Percentiles rank a stretch among this genome's conserved stretches.
Conservation (phyloP, 805 yeast genomes). For the Candida loeiensis region DNA sequence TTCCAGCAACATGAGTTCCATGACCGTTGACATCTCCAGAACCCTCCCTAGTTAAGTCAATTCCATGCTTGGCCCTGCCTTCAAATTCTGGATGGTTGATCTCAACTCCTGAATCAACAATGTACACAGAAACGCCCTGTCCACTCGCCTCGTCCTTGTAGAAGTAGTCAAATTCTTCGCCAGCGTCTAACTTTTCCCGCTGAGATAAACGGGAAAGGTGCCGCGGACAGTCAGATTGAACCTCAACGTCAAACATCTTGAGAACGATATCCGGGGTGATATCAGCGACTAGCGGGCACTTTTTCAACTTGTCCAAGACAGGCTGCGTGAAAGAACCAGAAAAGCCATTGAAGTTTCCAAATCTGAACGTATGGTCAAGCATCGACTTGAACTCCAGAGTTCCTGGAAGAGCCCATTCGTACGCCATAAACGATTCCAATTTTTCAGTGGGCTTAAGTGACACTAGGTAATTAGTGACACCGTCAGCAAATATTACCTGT, state of each 20-base stretch:
- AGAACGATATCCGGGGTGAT: slow-evolving; percentile 65
- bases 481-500: background rate
- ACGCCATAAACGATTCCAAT: slow-evolving; percentile 44
- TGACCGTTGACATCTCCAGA: slow-evolving; percentile 78
- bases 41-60: slow-evolving; percentile 59
- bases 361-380: slow-evolving; percentile 52
- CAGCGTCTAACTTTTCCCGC: slow-evolving; percentile 23
- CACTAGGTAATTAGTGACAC: slow-evolving; percentile 37
- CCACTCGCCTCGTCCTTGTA: slow-evolving; percentile 51
- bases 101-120: slow-evolving; percentile 81
- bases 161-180: slow-evolving; percentile 36
- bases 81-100: slow-evolving; percentile 60
- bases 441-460: slow-evolving; percentile 50
- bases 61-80: slow-evolving; percentile 57
- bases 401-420: slow-evolving; percentile 24
- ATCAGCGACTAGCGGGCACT: slow-evolving; percentile 63
- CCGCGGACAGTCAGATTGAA: slow-evolving; percentile 51
- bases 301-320: slow-evolving; percentile 44
- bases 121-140: slow-evolving; percentile 62
- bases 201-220: slow-evolving; percentile 67
- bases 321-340: slow-evolving; percentile 56
- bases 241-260: slow-evolving; percentile 48
- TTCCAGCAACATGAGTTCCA: slow-evolving; percentile 93
- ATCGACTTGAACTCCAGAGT: slow-evolving; percentile 40
- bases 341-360: slow-evolving; percentile 71